Evolutionary conservation across 192 early-diverging fungal species (phyloP).

Genomic region (Linderina pennispora): DNA sequence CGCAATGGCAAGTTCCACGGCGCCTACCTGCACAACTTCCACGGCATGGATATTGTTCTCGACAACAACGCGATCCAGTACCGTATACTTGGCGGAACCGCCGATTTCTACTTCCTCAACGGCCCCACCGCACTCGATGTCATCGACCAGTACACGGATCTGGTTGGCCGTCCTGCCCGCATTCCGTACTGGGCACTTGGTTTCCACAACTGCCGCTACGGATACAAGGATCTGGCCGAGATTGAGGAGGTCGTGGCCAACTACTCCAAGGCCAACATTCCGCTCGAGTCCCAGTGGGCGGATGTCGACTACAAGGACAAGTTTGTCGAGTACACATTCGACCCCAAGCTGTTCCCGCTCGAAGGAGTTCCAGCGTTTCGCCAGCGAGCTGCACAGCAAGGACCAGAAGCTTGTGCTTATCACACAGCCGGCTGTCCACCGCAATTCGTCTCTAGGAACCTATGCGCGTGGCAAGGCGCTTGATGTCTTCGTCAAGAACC

Average conservation of each 20-base stretch:
- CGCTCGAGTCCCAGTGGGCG: slow-evolving; percentile 58
- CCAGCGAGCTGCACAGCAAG: slow-evolving; percentile 28
- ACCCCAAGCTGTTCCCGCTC: slow-evolving; percentile 50
- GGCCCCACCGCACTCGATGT: slow-evolving; percentile 44
- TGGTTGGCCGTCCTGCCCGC: slow-evolving; percentile 56
- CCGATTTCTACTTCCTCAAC: slow-evolving; percentile 58
- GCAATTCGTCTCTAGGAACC: slow-evolving; percentile 39
- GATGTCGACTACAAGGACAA: slow-evolving; percentile 70
- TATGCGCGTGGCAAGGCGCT: slow-evolving; percentile 48
- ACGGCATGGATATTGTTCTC: slow-evolving; percentile 62
- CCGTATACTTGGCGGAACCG: slow-evolving; percentile 57
- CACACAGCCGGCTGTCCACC: slow-evolving; percentile 56
- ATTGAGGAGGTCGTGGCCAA: slow-evolving; percentile 50
- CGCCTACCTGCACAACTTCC: slow-evolving; percentile 51
- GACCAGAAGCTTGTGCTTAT: slow-evolving; percentile 57
- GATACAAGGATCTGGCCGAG: slow-evolving; percentile 50
- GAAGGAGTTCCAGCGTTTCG: slow-evolving; percentile 42
- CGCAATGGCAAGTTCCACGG: slow-evolving; percentile 49
- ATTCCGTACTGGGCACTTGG: slow-evolving; percentile 62
- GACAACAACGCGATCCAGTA: slow-evolving; percentile 49
- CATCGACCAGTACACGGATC: slow-evolving; percentile 52
- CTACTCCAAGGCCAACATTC: slow-evolving; percentile 53
- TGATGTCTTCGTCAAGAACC: slow-evolving; percentile 54
- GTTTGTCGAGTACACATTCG: slow-evolving; percentile 55
- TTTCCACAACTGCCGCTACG: slow-evolving; percentile 60